A percentile compares a stretch with the other conserved stretches of the same genome.
Conservation (phyloP, 768 basidiomycete genomes). For the Collybiopsis luxurians region DNA sequence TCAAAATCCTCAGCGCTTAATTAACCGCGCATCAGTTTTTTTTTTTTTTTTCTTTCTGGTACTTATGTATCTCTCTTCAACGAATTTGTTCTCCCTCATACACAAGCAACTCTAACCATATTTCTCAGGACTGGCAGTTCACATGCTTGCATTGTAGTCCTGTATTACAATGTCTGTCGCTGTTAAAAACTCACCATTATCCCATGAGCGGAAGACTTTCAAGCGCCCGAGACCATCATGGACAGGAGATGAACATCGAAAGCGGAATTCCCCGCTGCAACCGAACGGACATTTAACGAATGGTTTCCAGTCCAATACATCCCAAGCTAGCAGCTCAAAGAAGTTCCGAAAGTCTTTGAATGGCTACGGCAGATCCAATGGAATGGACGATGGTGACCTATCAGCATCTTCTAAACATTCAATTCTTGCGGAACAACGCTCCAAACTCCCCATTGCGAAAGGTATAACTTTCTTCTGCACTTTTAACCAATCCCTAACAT, state of each 20-base stretch:
- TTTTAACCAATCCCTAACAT: not conserved
- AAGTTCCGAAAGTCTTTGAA: constrained; percentile 26
- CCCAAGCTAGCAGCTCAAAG: constrained; percentile 25
- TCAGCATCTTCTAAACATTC: constrained; percentile 15
- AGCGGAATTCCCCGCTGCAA: constrained; percentile 26
- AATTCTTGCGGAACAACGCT: constrained; percentile 61
- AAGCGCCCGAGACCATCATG: constrained; percentile 28
- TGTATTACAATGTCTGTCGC: not conserved
- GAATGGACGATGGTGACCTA: constrained; percentile 10
- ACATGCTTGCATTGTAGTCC: too few relatives aligned
- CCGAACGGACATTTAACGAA: constrained; percentile 25
- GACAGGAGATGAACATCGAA: constrained; percentile 33
- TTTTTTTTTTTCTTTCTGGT: too few relatives aligned
- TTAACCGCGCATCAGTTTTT: too few relatives aligned
- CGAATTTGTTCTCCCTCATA: too few relatives aligned
- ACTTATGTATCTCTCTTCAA: too few relatives aligned
- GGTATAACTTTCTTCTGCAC: constrained; percentile 41
- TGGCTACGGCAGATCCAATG: constrained; percentile 9
- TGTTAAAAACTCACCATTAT: not conserved
- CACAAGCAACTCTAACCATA: too few relatives aligned
- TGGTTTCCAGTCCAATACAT: constrained; percentile 19
- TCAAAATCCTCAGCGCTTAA: too few relatives aligned
- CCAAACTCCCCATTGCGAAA: constrained; percentile 74
- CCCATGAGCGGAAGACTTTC: constrained; percentile 16
- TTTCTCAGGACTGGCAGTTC: too few relatives aligned